Percentiles rank a stretch among this genome's conserved stretches.
Conservation (phyloP, 1,139 yeast species). For the Candida glucosophila region DNA sequence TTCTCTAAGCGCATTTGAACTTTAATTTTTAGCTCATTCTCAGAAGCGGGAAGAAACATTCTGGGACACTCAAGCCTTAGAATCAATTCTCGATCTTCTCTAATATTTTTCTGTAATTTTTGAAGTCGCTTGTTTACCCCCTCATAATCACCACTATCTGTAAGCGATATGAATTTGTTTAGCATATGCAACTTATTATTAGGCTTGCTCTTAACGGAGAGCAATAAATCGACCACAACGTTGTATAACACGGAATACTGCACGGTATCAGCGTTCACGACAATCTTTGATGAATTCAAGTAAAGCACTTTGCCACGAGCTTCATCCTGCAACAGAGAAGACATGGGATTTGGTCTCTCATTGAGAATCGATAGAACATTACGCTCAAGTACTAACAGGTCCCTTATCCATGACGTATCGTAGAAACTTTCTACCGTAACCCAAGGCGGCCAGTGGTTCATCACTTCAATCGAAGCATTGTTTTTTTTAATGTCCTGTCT, state of each 20-base stretch:
- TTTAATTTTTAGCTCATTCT: constrained; percentile 17
- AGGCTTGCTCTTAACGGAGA: constrained; percentile 57
- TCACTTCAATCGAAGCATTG: too few relatives aligned
- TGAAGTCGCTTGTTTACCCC: constrained; percentile 46
- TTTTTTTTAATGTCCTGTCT: constrained; percentile 24
- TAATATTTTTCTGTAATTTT: constrained; percentile 48
- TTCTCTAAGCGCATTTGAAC: constrained; percentile 46
- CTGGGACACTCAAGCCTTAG: constrained; percentile 37
- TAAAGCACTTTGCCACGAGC: constrained; percentile 21
- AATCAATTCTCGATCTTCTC: constrained; percentile 34
- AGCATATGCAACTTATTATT: constrained; percentile 51
- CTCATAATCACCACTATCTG: constrained; percentile 57
- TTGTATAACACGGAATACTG: constrained; percentile 66
- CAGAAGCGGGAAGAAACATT: constrained; percentile 17
- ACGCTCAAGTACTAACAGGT: constrained; percentile 53
- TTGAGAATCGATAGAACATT: constrained; percentile 55
- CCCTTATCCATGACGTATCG: constrained; percentile 47
- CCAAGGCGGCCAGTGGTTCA: constrained; percentile 83
- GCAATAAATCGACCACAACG: constrained; percentile 54
- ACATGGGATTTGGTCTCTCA: constrained; percentile 52
- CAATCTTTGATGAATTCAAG: constrained; percentile 63
- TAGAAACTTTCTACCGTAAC: constrained; percentile 67
- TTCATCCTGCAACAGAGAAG: constrained; percentile 5
- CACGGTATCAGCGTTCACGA: constrained; percentile 59
- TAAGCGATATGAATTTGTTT: constrained; percentile 57